These are phyloP conservation scores for Buddleja alternifolia DNA, from an alignment of 257 asterid species.

Conservation along the genomic window DNA sequence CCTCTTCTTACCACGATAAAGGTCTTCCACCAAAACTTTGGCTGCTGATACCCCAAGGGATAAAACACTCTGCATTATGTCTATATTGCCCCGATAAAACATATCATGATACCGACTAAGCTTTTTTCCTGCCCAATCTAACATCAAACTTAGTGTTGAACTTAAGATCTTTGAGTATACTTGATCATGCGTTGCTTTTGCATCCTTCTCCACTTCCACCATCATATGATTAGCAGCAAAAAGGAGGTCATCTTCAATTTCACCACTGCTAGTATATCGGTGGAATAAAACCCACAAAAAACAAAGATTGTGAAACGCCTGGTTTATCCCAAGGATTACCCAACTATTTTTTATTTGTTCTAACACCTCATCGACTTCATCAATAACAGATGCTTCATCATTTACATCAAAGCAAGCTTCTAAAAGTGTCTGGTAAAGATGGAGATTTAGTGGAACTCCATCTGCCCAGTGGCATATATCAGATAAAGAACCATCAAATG, in stretches of 20 bases:
- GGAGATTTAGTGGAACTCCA: conserved; percentile 79
- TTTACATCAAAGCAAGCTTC: conserved; percentile 83
- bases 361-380: conserved; percentile 86
- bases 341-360: conserved; percentile 86
- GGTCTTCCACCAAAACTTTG: conserved; percentile 50
- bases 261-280: conserved; percentile 58
- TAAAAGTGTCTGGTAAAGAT: conserved; percentile 63
- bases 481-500: conserved; percentile 73
- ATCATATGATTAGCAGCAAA: conserved; percentile 66
- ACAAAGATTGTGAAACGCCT: conserved; percentile 72
- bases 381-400: conserved; percentile 67
- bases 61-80: conserved; percentile 65
- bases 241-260: conserved; percentile 73
- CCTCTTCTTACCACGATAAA: conserved; percentile 42
- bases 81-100: conserved; percentile 74
- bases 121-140: conserved; percentile 71
- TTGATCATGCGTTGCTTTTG: conserved; percentile 46
- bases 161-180: conserved; percentile 54
- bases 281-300: conserved; percentile 77
- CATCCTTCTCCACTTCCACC: conserved; percentile 65
- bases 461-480: conserved; percentile 95
- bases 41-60: conserved; percentile 65
- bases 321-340: conserved; percentile 75
- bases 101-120: conserved; percentile 65
- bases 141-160: conserved; percentile 48